Base-by-base conservation (phyloP, 2,329 filamentous ascomycete genomes). In the Coccinonectria pachysandricola region DNA sequence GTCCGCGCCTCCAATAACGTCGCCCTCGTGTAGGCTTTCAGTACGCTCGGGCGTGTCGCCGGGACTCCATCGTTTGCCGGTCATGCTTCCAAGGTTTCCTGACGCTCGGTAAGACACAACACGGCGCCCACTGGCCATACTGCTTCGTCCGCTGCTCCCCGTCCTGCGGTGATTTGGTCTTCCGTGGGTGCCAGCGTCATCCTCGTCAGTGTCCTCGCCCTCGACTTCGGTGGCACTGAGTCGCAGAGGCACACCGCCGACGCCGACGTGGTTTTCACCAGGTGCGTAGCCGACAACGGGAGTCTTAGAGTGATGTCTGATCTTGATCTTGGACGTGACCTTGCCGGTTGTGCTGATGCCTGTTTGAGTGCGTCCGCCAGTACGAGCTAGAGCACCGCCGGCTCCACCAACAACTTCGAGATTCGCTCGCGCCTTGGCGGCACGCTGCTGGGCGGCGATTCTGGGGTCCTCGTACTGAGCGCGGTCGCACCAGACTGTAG, bases 401-500 rank as follows among this genome's bases (percentile, higher is more conserved):
- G 48, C 48, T 26, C 75, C 68, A 26, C 79, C 82, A 24, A 79
- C 75, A 6, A 96, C 78, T 58, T 95, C 86, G 45, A 81, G 75
- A 30, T 79, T 78, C 8, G 91, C 91, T 24, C 86, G 71, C 61
- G 83, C 76, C 63, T 91, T 93, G 32, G 87, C 91, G 19, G 82
- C 80, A 31, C 82, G 74, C 53, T 93, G 86, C 46, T 87, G 80
- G 15, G 85, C 86, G 4, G 79, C 62, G 31, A 91, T 62, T 26
- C 85, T 72, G 1, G 88, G 84, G 52, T 98, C 91, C 56, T 96
- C 86, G 36, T 83, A 77, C 53, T 98, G 91, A 7, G 88, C 73
- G 28, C 87, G 79, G 51, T 96, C 91, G 61, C 87, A 95, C 91
- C 91, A 98, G 4, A 98, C 91, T 0, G 91, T 98, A 16, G 86